These are phyloP conservation scores for Aspergillus floridensis DNA, from an alignment of 2,329 filamentous ascomycete species.

Conservation along the genomic window DNA sequence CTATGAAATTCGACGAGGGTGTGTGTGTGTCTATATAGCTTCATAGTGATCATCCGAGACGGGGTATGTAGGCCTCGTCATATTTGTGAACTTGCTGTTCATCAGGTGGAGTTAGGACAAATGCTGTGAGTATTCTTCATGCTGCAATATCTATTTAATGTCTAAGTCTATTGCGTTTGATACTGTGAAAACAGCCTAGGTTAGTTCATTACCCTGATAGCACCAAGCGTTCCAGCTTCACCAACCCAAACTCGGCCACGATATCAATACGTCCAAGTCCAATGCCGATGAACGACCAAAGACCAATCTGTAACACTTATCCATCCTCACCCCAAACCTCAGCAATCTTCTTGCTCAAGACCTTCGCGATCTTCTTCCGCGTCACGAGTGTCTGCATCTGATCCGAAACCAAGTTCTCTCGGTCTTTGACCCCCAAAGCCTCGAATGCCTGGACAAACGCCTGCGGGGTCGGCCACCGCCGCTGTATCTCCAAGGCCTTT, in stretches of 20 bases:
- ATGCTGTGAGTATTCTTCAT: too few species aligned
- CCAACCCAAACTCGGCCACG: background rate
- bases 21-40: too few species aligned
- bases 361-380: constrained; percentile 65
- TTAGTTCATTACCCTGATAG: too few species aligned
- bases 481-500: constrained; percentile 76
- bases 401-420: constrained; percentile 59
- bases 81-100: too few species aligned
- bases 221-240: background rate
- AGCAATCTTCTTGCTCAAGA: constrained; percentile 66
- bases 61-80: too few species aligned
- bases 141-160: too few species aligned
- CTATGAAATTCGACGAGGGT: too few species aligned
- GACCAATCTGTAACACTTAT: constrained; percentile 1
- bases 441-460: constrained; percentile 70
- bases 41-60: too few species aligned
- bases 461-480: constrained; percentile 70
- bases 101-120: too few species aligned
- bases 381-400: constrained; percentile 60
- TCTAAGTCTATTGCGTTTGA: too few species aligned
- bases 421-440: constrained; percentile 52
- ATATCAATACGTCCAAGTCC: background rate
- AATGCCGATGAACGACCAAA: too few species aligned
- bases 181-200: too few species aligned
- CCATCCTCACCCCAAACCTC: constrained; percentile 62